Evolutionary conservation across 2,329 filamentous ascomycete genomes (phyloP), one percentile per base, ranked within the genome.

Genomic region (Emericellopsis atlantica): DNA sequence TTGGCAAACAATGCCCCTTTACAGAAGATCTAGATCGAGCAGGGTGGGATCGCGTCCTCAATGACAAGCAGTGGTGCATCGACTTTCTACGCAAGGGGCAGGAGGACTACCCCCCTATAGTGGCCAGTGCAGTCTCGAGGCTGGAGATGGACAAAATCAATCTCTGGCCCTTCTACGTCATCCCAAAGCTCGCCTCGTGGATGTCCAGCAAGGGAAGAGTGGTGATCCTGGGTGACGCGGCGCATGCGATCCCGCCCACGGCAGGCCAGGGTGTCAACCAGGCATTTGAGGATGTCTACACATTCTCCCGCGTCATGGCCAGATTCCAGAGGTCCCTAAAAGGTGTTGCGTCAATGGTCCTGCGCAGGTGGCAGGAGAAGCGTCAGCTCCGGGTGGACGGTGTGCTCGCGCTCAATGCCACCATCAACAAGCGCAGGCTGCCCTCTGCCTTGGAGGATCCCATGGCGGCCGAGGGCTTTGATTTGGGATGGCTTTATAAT

Each of bases 231-330:
- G 67, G 68, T 0, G 68, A 71, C 24, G 65, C 64, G 5, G 67
- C 66, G 1, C 67, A 72, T 40, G 68, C 65, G 0, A 64, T 72
- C 12, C 67, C 67, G 0, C 68, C 67, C 0, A 62, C 62, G 0
- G 62, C 65, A 0, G 67, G 68, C 0, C 67, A 70, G 44, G 65
- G 68, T 0, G 57, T 62, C 1, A 69, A 67, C 41, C 64, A 69
- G 37, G 65, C 65, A 0, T 64, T 69, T 29, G 70, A 75, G 44
- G 71, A 76, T 43, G 62, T 66, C 1, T 66, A 65, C 40, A 62
- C 59, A 0, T 58, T 72, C 21, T 61, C 66, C 3, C 49, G 65
- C 4, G 46, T 73, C 0, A 41, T 64, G 41, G 51, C 49, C 22
- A 37, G 18, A n/a, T 15, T 37, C 6, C n/a, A 12, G 40, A n/a